These are phyloP conservation scores for Tuctoria greenei DNA, from an alignment of 176 grass and related monocot species.

Conservation along the genomic window DNA sequence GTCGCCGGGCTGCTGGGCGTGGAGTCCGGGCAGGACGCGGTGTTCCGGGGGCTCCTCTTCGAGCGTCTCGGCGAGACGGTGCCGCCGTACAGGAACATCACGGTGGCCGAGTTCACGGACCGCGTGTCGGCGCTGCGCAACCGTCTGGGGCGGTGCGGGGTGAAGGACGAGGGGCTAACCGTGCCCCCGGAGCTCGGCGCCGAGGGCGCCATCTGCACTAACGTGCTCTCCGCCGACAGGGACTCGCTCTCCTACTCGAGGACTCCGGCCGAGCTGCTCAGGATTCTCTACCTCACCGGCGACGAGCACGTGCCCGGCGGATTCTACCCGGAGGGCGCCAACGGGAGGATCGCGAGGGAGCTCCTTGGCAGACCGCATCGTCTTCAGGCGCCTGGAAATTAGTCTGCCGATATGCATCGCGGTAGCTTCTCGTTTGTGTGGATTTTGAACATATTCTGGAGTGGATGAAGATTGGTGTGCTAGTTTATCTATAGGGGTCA, in stretches of 20 bases:
- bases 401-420: neutral
- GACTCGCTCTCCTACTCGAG: constrained; percentile 67
- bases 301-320: constrained; percentile 52
- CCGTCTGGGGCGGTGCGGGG: constrained; percentile 53
- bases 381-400: neutral
- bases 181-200: constrained; percentile 57
- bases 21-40: constrained; percentile 66
- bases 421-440: neutral
- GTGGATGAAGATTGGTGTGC: neutral
- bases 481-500: neutral
- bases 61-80: constrained; percentile 41
- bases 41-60: constrained; percentile 52
- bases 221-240: constrained; percentile 57
- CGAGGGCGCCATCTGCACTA: constrained; percentile 54
- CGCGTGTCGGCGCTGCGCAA: constrained; percentile 57
- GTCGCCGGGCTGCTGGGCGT: constrained; percentile 54
- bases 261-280: constrained; percentile 60
- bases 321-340: constrained; percentile 54
- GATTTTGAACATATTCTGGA: neutral
- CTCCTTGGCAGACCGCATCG: constrained; percentile 11
- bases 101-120: constrained; percentile 72
- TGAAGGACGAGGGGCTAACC: constrained; percentile 75
- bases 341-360: constrained; percentile 52
- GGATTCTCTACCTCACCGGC: constrained; percentile 61
- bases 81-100: constrained; percentile 49